Conservation (phyloP, 2,329 filamentous ascomycete species). For the Neophaeococcomyces mojaviensis region DNA sequence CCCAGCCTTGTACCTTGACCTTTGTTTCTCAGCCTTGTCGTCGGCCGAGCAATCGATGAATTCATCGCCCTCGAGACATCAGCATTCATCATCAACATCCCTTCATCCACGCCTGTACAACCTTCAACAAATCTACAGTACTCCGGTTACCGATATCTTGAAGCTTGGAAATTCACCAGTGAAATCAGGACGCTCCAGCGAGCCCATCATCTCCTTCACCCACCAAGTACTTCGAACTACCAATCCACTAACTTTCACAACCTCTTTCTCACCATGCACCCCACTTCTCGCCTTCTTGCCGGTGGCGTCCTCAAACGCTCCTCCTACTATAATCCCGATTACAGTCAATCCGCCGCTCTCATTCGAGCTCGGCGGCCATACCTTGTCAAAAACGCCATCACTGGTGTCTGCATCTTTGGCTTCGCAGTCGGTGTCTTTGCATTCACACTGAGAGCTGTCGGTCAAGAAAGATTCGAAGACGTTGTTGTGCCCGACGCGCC, state of each 20-base stretch:
- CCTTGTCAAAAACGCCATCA: slow-evolving; percentile 78
- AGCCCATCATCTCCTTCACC: too few relatives aligned
- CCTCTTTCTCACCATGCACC: slow-evolving; percentile 5
- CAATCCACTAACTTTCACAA: not conserved
- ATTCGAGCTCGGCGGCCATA: slow-evolving; percentile 89
- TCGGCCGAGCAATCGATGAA: too few relatives aligned
- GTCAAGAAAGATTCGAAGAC: slow-evolving; percentile 95
- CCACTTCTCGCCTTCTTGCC: slow-evolving; percentile 1
- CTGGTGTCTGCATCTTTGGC: slow-evolving; percentile 65
- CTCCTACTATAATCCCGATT: slow-evolving; percentile 86
- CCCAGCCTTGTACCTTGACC: too few relatives aligned
- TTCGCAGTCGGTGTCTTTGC: slow-evolving; percentile 75
- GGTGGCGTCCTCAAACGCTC: slow-evolving; percentile 44
- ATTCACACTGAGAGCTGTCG: slow-evolving; percentile 73
- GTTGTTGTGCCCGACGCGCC: slow-evolving; percentile 79
- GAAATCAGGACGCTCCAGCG: too few relatives aligned
- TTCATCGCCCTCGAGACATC: too few relatives aligned
- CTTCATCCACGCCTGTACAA: too few relatives aligned
- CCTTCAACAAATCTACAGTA: too few relatives aligned
- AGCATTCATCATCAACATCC: too few relatives aligned
- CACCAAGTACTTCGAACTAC: too few relatives aligned
- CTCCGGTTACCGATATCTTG: too few relatives aligned
- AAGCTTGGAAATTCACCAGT: too few relatives aligned
- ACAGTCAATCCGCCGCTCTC: slow-evolving; percentile 78
- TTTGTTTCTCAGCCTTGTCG: too few relatives aligned